Conservation (phyloP, 1,139 yeast species). For the Kazachstania sp. region DNA sequence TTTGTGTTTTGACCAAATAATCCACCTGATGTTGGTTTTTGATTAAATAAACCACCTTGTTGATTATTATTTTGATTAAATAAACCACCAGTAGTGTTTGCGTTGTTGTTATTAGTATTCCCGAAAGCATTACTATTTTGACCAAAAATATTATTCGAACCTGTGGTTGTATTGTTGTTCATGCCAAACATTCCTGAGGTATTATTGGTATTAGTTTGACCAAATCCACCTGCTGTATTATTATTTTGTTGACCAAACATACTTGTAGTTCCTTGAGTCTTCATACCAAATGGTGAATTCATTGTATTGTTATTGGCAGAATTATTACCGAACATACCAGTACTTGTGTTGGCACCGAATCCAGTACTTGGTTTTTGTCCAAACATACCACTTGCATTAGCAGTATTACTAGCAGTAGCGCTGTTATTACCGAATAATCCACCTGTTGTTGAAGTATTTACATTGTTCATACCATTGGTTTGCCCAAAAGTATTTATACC, state of each 20-base stretch:
- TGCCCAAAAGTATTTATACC: conserved; percentile 13
- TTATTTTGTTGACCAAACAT: conserved; percentile 21
- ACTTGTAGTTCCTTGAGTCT: conserved; percentile 15
- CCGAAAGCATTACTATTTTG: conserved; percentile 19
- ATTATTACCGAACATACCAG: conserved; percentile 6
- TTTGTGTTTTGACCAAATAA: conserved; percentile 13
- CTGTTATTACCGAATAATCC: conserved; percentile 4
- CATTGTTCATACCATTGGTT: conserved; percentile 2
- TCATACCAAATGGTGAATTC: conserved; percentile 6
- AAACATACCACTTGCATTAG: conserved; percentile 12
- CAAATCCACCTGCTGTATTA: conserved; percentile 3
- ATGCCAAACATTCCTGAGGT: conserved; percentile 4
- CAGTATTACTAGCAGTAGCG: conserved; percentile 3
- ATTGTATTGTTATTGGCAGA: conserved; percentile 7
- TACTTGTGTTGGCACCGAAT: conserved; percentile 13
- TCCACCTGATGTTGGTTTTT: neutral
- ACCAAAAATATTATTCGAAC: conserved; percentile 17
- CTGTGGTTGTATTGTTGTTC: neutral
- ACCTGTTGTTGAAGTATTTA: neutral
- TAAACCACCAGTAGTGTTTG: conserved; percentile 13
- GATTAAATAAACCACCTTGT: conserved; percentile 20
- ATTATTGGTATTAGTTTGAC: neutral
- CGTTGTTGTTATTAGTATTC: conserved; percentile 7
- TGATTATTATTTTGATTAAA: conserved; percentile 20
- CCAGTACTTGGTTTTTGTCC: conserved; percentile 10